Conservation (phyloP, 306 rosid species). For the Castanopsis chinensis region DNA sequence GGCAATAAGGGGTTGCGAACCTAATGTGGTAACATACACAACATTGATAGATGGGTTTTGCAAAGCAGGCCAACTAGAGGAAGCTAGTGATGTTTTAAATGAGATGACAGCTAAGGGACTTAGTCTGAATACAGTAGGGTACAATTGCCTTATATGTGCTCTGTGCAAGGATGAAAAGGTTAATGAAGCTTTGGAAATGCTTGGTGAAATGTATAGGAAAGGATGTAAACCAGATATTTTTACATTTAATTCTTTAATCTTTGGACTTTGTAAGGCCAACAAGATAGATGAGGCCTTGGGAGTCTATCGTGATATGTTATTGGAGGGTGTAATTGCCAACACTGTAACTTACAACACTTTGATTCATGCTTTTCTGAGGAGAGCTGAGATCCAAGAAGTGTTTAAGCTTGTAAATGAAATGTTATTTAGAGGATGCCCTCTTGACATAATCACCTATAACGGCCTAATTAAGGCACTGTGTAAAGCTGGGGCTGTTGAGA, state of each 20-base stretch:
- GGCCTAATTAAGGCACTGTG: constrained; percentile 80
- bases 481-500: constrained; percentile 67
- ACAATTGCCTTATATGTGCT: constrained; percentile 71
- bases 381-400: constrained; percentile 59
- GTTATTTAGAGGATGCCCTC: constrained; percentile 74
- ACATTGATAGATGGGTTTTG: constrained; percentile 68
- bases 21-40: constrained; percentile 80
- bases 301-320: constrained; percentile 68
- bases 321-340: constrained; percentile 84
- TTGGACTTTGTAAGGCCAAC: constrained; percentile 65
- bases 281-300: constrained; percentile 66
- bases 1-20: constrained; percentile 57
- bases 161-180: constrained; percentile 60
- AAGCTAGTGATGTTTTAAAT: constrained; percentile 56
- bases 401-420: constrained; percentile 78
- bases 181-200: constrained; percentile 55
- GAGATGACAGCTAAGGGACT: constrained; percentile 71
- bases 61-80: constrained; percentile 62
- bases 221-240: constrained; percentile 84
- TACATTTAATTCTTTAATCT: constrained; percentile 75
- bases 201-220: constrained; percentile 57
- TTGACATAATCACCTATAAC: constrained; percentile 74
- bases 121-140: constrained; percentile 64
- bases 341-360: constrained; percentile 83
- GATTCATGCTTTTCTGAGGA: constrained; percentile 62